These are phyloP conservation scores for Mortierella polycephala DNA, from an alignment of 371 early-diverging fungal genomes.

Conservation along the genomic window DNA sequence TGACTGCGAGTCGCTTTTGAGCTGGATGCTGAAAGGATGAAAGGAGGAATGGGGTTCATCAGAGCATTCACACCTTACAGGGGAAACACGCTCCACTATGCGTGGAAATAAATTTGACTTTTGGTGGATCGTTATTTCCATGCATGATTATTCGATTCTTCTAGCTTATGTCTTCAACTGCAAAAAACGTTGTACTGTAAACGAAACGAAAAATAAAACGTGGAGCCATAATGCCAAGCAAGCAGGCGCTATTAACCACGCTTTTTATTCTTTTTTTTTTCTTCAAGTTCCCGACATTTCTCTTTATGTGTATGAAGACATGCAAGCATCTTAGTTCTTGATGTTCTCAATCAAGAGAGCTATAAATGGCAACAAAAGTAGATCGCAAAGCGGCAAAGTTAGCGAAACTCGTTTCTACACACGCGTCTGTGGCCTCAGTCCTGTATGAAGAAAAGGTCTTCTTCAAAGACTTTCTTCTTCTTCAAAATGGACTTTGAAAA, in stretches of 20 bases:
- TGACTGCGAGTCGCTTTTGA: no score
- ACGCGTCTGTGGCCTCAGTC: not conserved
- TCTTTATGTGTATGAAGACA: constrained; percentile 6
- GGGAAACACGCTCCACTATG: no score
- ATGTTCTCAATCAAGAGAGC: constrained; percentile 55
- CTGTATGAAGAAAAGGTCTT: not conserved
- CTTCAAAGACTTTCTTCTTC: not conserved
- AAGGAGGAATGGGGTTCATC: no score
- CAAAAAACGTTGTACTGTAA: not conserved
- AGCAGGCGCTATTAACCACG: constrained; percentile 10
- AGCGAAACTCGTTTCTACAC: no score
- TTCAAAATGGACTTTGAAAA: no score
- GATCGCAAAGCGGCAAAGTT: not conserved
- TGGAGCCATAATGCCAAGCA: constrained; percentile 1
- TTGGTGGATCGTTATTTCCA: no score
- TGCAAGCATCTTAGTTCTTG: constrained; percentile 52
- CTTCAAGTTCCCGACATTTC: constrained; percentile 2
- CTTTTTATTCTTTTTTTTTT: constrained; percentile 4
- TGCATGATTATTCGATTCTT: no score
- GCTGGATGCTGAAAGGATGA: no score
- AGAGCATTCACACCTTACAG: no score
- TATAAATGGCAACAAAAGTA: constrained; percentile 4
- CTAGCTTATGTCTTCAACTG: not conserved
- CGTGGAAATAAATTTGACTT: no score
- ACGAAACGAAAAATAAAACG: not conserved